Evolutionary conservation across 2,329 filamentous ascomycete genomes (phyloP).

Genomic region (Niveomyces coronatus): DNA sequence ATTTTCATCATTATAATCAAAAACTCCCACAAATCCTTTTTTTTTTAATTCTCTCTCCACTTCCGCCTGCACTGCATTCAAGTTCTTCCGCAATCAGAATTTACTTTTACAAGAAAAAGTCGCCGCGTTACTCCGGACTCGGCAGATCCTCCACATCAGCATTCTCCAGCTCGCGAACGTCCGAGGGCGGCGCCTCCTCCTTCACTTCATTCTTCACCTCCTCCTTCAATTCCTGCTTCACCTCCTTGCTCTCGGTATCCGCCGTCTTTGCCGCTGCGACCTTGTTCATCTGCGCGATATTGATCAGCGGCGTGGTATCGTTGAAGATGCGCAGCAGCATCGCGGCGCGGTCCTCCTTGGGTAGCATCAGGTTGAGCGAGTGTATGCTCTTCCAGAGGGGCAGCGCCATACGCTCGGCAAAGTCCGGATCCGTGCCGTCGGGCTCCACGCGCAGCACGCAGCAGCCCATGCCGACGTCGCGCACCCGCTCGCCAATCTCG

Average conservation of each 20-base stretch:
- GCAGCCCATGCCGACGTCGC: slow-evolving; percentile 79
- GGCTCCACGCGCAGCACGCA: slow-evolving; percentile 80
- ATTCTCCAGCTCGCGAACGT: slow-evolving; percentile 1
- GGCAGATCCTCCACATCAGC: slow-evolving; percentile 26
- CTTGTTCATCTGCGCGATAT: slow-evolving; percentile 35
- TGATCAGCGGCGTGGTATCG: slow-evolving; percentile 74
- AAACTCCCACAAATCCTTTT: not conserved
- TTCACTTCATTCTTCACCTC: slow-evolving; percentile 3
- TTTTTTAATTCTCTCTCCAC: slow-evolving; percentile 11
- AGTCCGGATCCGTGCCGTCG: slow-evolving; percentile 49
- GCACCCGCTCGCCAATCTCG: slow-evolving; percentile 78
- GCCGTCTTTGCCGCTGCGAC: slow-evolving; percentile 14
- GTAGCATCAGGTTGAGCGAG: slow-evolving; percentile 92
- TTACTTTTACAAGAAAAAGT: too few species aligned
- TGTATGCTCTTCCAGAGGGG: slow-evolving; percentile 91
- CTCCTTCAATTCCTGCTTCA: slow-evolving; percentile 10
- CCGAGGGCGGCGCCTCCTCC: not conserved
- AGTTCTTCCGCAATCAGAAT: too few species aligned
- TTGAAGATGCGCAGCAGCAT: slow-evolving; percentile 90
- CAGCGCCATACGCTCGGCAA: slow-evolving; percentile 71
- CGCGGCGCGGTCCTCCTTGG: slow-evolving; percentile 88
- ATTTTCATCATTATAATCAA: not conserved
- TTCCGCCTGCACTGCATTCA: too few species aligned
- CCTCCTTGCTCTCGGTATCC: slow-evolving; percentile 13
- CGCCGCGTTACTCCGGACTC: slow-evolving; percentile 26